Base-by-base conservation (phyloP, 306 rosid genomes). In the Crataegus laevigata region DNA sequence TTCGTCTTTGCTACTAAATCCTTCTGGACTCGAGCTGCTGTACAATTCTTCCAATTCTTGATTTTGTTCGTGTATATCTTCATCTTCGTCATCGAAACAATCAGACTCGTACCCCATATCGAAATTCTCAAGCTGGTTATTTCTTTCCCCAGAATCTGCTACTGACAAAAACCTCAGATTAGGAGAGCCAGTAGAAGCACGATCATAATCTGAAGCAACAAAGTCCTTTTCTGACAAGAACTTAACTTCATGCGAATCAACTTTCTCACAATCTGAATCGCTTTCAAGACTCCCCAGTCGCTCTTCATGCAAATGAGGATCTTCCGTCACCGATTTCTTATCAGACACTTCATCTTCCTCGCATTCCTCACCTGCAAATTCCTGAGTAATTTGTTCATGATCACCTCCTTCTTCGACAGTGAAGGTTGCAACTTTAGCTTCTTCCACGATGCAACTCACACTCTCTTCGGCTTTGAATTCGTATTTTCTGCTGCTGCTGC, bases 1-100 rank as follows among this genome's bases (percentile, higher is more conserved):
- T 67, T 64, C 77, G 28, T 69, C 61, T 36, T 70, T 66, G 32
- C 42, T 61, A 17, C 50, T 59, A n/a, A 22, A 11, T n/a, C 62
- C 66, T 42, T 69, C 71, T 29, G 76, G 73, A 43, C 21, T 59
- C 3, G 76, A 71, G 22, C 32, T 66, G n/a, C 51, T 54, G 6
- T 10, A 55, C 36, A 50, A 61, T 40, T 86, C 86, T 78, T 87
- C 86, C 30, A 84, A 45, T 11, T 78, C 68, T 73, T 73, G 55
- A 45, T 85, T 78, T 66, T 89, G 89, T 52, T 78, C 81, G 78
- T 84, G 73, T 69, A 83, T 58, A 50, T 89, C 86, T 12, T 78
- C 86, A 15, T 87, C 94, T 68, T 89, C 90, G 29, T 79, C 87
- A 3, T 77, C 89, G 32, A 77, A 89, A 81, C 84, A 90, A 79